Conservation (phyloP, 108 stramenopile species). For the Epithemia pelagica region DNA sequence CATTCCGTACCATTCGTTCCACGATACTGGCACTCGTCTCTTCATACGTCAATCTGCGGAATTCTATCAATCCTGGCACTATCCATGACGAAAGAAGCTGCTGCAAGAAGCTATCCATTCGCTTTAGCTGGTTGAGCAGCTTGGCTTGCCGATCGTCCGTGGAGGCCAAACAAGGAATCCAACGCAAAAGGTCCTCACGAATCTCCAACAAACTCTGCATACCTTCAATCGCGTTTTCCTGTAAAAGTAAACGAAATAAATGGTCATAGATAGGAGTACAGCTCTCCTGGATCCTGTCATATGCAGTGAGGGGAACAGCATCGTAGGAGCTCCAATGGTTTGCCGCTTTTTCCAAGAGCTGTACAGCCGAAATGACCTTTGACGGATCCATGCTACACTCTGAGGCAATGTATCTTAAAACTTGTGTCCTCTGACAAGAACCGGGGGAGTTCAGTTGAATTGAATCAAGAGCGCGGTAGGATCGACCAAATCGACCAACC, state of each 20-base stretch:
- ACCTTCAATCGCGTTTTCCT: slow-evolving; percentile 41
- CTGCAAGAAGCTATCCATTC: slow-evolving; percentile 30
- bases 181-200: slow-evolving; percentile 42
- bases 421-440: neutral
- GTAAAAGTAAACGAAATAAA: slow-evolving; percentile 39
- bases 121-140: slow-evolving; percentile 13
- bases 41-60: slow-evolving; percentile 81
- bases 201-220: slow-evolving; percentile 53
- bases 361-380: slow-evolving; percentile 1
- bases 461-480: neutral
- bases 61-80: slow-evolving; percentile 12
- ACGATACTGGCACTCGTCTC: slow-evolving; percentile 76
- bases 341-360: neutral
- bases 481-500: neutral
- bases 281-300: neutral
- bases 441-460: neutral
- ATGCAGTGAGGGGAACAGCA: neutral
- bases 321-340: neutral
- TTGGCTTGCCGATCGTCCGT: neutral
- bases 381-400: neutral
- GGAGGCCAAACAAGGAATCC: slow-evolving; percentile 15
- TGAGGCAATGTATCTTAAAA: neutral
- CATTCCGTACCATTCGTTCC: slow-evolving; percentile 83
- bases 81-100: slow-evolving; percentile 35
- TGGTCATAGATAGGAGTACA: slow-evolving; percentile 56